Evolutionary conservation across 140 eudicot genomes (phyloP), one percentile per base, ranked within the genome.

Genomic region (Ambrosia hybrid): DNA sequence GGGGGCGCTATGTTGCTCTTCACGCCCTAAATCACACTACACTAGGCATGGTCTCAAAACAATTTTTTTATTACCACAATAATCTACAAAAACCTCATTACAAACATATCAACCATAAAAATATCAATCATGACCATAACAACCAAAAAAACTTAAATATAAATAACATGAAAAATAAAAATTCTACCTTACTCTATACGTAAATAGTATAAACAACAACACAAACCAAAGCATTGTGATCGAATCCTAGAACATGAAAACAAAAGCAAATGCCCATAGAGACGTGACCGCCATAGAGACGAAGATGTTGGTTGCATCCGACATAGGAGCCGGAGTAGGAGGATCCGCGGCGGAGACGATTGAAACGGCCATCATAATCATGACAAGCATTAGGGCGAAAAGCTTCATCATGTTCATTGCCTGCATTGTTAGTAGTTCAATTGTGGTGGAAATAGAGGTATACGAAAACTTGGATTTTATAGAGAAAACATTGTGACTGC

Each of bases 291-390:
- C 49, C 37, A 73, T 13, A 13, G 79, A 71, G 66, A 66, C 4
- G 56, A 38, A 55, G 65, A 39, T 37, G 36, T 43, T 65, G 73
- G 79, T 74, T 4, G 79, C 79, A 14, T 55, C 79, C 2, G 79
- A 74, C 48, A 65, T 55, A 1, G 79, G 73, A 17, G 79, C 65
- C 12, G 79, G 79, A 55, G 79, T 10, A 8, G 79, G 79, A 36
- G 78, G 77, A 61, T 73, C 73, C 2, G 56, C 65, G 9, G 73
- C 79, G 36, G 73, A 74, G 73, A 74, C 73, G 12, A 41, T 51
- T 51, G 78, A 74, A 65, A 65, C 73, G 37, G 57, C 58, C 73
- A 65, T 65, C 66, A 52, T 53, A 34, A 52, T 53, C 45, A 74
- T 65, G 15, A 74, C 48, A 4, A 65, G 2, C 51, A 43, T 74